Evolutionary conservation across 306 rosid species (phyloP), one percentile per base, ranked within the genome.

Genomic region (Prinsepia uniflora): DNA sequence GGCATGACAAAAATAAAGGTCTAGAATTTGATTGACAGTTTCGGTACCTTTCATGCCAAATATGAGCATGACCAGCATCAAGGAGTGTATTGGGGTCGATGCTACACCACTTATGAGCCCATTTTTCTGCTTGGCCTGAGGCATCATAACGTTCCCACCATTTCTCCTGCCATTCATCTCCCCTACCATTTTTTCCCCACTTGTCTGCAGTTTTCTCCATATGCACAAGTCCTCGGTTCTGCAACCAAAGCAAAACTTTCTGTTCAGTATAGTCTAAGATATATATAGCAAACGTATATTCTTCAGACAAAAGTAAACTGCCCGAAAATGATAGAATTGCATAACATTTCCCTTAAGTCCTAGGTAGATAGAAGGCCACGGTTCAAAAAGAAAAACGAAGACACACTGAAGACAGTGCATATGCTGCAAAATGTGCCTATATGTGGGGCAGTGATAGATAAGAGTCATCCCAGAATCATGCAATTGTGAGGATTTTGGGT

Each of bases 91-190:
- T 84, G 55, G 97, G 97, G 67, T 95, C 97, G 73, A 95, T 89
- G 65, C 85, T 87, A 80, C 99, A 95, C 99, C 99, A 95, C 83
- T 95, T 95, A 78, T 95, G 83, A 6, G 99, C 99, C 92, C 86
- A 87, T 76, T 95, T 95, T 76, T 95, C 99, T 17, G 92, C 80
- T 80, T 89, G 85, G 60, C 96, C 99, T 46, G 87, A 73, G 15
- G 87, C 92, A 82, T 76, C 57, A 75, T 95, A 88, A 48, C 82
- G 88, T 65, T 95, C 99, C 82, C 81, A 84, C 99, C 99, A 95
- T 81, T 89, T 83, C 81, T 95, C 99, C 63, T 91, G 97, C 99
- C 99, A 95, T 82, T 95, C 96, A 15, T 76, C 81, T 19, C 96
- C 97, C 17, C 71, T 74, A 66, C 89, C 90, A 62, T 89, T 95